These are phyloP conservation scores for Nicotiana sylvestris DNA, from an alignment of 257 asterid species.

Conservation along the genomic window DNA sequence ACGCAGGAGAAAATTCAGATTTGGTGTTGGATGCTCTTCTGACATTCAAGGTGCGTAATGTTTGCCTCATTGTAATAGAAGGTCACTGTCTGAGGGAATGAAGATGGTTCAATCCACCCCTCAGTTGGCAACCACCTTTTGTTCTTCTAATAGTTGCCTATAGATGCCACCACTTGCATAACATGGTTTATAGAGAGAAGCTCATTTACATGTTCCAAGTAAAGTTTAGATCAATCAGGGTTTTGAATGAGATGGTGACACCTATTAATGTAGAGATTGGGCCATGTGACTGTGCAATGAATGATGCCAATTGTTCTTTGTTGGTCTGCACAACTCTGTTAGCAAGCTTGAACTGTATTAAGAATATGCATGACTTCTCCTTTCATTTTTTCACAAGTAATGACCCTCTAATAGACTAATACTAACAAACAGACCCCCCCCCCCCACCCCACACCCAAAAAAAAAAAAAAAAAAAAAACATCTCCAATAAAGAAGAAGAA, in stretches of 20 bases:
- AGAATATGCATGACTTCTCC: neutral
- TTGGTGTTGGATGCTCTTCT: conserved; percentile 50
- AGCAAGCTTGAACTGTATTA: neutral
- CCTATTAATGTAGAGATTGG: neutral
- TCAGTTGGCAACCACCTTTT: neutral
- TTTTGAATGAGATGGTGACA: neutral
- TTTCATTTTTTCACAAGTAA: neutral
- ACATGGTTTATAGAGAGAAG: neutral
- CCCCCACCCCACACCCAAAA: neutral
- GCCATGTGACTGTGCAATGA: neutral
- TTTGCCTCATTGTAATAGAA: neutral
- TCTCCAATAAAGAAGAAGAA: too few species aligned
- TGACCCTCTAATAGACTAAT: neutral
- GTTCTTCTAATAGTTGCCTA: neutral
- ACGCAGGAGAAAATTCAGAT: conserved; percentile 52
- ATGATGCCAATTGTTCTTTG: too few species aligned
- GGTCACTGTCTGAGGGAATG: neutral
- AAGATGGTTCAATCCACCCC: neutral
- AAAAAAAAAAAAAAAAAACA: too few species aligned
- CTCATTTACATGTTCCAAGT: neutral
- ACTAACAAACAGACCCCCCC: neutral
- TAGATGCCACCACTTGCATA: neutral
- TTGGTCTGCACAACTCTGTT: neutral
- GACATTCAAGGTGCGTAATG: conserved; percentile 52
- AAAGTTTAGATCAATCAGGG: neutral